Evolutionary conservation across 768 basidiomycete genomes (phyloP).

Genomic region (Tylopilus balloui): DNA sequence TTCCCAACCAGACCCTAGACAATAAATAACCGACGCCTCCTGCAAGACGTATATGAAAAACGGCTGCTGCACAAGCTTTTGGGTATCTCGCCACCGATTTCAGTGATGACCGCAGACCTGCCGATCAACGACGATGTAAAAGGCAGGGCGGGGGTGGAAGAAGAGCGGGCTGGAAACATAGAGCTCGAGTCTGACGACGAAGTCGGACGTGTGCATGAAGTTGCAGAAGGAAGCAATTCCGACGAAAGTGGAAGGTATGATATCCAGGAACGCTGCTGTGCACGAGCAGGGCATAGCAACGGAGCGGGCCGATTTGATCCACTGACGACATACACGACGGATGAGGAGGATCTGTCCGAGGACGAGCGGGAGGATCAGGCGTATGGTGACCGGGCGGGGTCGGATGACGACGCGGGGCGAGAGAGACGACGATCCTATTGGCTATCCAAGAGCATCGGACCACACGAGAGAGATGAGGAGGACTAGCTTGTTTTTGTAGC

Average conservation of each 20-base stretch:
- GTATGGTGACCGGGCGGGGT: slow-evolving; percentile 15
- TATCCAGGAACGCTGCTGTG: slow-evolving; percentile 45
- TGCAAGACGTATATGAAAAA: slow-evolving; percentile 64
- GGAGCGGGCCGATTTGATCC: slow-evolving; percentile 34
- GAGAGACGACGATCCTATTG: slow-evolving; percentile 46
- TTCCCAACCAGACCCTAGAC: slow-evolving; percentile 41
- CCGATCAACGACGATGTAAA: slow-evolving; percentile 9
- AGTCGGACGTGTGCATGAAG: background rate
- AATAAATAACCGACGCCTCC: slow-evolving; percentile 64
- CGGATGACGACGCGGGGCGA: slow-evolving; percentile 21
- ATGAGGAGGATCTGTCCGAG: slow-evolving; percentile 36
- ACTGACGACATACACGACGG: slow-evolving; percentile 48
- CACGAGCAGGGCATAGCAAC: slow-evolving; percentile 41
- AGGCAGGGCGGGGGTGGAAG: slow-evolving; percentile 20
- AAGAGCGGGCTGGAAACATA: slow-evolving; percentile 41
- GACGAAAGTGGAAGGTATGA: slow-evolving; percentile 60
- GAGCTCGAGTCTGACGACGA: slow-evolving; percentile 27
- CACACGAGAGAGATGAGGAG: slow-evolving; percentile 19
- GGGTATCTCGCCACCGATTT: slow-evolving; percentile 33
- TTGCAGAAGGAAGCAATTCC: slow-evolving; percentile 22
- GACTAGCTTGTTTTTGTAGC: background rate
- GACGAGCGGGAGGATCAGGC: slow-evolving; percentile 29
- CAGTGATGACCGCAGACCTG: slow-evolving; percentile 20
- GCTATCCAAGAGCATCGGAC: slow-evolving; percentile 50
- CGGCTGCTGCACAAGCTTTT: slow-evolving; percentile 56